Conservation (phyloP, 2,329 filamentous ascomycete genomes). For the Gaeumannomyces sp. region DNA sequence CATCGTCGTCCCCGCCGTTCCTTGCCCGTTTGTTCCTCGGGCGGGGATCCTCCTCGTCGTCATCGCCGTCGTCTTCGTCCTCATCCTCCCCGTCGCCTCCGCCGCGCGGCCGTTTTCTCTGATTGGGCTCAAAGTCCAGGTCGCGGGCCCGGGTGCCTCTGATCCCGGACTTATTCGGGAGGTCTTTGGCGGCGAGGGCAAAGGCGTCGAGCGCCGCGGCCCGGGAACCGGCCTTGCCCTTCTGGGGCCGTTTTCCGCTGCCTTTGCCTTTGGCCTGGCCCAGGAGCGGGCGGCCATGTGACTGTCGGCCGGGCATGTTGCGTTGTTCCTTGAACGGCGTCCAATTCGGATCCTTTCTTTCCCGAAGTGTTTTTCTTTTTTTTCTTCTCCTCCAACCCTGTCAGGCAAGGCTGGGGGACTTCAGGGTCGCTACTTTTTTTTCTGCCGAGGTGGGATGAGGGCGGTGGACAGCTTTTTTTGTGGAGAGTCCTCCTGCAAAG, state of each 20-base stretch:
- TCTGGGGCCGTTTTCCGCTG: slow-evolving; percentile 20
- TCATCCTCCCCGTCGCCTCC: slow-evolving; percentile 39
- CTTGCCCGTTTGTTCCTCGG: slow-evolving; percentile 31
- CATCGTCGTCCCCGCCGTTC: slow-evolving; percentile 33
- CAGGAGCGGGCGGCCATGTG: slow-evolving; percentile 48
- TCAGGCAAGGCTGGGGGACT: not conserved
- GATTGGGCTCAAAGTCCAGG: slow-evolving; percentile 43
- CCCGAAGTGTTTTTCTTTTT: slow-evolving; percentile 5
- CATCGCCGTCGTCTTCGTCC: slow-evolving; percentile 48
- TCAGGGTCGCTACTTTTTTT: slow-evolving; percentile 13
- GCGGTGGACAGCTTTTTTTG: slow-evolving; percentile 14
- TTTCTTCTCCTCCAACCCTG: slow-evolving; percentile 4
- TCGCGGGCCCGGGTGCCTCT: slow-evolving; percentile 36
- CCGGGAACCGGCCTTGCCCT: slow-evolving; percentile 7
- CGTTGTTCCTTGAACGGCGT: not conserved
- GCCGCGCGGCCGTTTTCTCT: slow-evolving; percentile 34
- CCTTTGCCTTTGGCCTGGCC: slow-evolving; percentile 10
- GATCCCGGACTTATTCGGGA: slow-evolving; percentile 31
- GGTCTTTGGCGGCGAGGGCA: slow-evolving; percentile 48
- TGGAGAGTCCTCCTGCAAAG: not conserved
- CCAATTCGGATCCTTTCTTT: not conserved
- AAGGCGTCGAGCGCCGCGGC: slow-evolving; percentile 47
- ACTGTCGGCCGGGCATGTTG: slow-evolving; percentile 51
- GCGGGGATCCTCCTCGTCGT: slow-evolving; percentile 58
- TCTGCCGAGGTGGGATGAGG: slow-evolving; percentile 15